A percentile compares a stretch with the other conserved stretches of the same genome.
These are phyloP conservation scores for Amanita rubescens DNA, from an alignment of 768 basidiomycete species.

Conservation along the genomic window DNA sequence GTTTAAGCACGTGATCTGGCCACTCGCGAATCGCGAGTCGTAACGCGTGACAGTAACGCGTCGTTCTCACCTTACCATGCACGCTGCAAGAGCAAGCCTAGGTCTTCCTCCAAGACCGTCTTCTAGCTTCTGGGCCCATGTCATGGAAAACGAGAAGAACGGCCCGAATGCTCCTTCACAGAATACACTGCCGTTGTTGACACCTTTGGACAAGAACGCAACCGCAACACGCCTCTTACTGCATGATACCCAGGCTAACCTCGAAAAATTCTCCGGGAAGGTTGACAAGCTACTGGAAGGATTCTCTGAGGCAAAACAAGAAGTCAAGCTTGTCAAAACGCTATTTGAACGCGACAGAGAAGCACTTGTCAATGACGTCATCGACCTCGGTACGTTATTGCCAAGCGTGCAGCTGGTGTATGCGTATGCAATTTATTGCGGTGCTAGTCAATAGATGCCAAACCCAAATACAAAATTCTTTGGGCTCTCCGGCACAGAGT, in stretches of 20 bases:
- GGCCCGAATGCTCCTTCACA: conserved; percentile 16
- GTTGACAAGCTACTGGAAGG: conserved; percentile 44
- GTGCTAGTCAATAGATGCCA: conserved; percentile 56
- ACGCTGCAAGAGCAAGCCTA: conserved; percentile 1
- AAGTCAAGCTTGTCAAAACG: conserved; percentile 45
- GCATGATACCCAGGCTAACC: conserved; percentile 64
- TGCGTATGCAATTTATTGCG: not conserved
- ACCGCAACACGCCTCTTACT: conserved; percentile 68
- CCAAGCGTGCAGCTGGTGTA: conserved; percentile 2
- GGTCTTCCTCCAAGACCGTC: conserved; percentile 22
- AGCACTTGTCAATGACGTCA: conserved; percentile 44
- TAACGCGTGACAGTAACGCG: conserved; percentile 11
- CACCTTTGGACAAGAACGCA: conserved; percentile 55
- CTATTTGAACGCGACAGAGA: conserved; percentile 59
- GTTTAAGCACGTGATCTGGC: conserved; percentile 1
- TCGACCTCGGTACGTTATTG: conserved; percentile 43
- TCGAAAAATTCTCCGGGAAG: conserved; percentile 57
- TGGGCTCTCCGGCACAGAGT: conserved; percentile 52
- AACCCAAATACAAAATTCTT: conserved; percentile 46
- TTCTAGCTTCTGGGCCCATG: conserved; percentile 48
- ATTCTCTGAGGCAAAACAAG: conserved; percentile 44
- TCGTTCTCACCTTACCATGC: conserved; percentile 1
- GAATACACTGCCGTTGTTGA: conserved; percentile 30
- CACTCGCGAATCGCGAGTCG: conserved; percentile 16
- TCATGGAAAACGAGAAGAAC: conserved; percentile 38